phyloP scores from a whole-genome alignment of 495 filamentous ascomycete genomes.

The Neurospora sp. region DNA sequence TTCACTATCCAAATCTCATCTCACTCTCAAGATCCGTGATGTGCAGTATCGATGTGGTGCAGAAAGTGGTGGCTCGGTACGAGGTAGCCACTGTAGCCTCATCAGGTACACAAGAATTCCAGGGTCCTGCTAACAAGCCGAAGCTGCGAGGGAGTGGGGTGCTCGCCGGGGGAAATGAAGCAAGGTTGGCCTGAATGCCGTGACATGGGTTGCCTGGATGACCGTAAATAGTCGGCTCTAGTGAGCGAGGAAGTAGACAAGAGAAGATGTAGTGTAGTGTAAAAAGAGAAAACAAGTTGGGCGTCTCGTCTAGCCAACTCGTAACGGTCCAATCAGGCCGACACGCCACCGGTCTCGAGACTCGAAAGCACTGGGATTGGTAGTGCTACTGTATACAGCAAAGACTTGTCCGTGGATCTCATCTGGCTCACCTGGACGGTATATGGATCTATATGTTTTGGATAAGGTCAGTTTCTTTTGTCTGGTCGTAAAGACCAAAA shows the following conservation, averaged over 20 bases:
- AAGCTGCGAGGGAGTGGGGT: neutral
- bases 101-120: neutral
- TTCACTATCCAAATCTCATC: neutral
- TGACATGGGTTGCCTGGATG: neutral
- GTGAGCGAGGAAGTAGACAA: neutral
- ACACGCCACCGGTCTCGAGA: slow-evolving; percentile 7
- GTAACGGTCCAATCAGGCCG: slow-evolving; percentile 8
- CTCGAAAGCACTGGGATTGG: neutral
- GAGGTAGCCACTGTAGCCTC: neutral
- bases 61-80: neutral
- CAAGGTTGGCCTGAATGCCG: neutral
- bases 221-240: neutral
- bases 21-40: neutral
- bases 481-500: neutral
- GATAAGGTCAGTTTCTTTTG: neutral
- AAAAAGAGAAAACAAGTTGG: neutral
- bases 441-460: neutral
- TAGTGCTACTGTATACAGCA: neutral
- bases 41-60: neutral
- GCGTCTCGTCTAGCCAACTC: neutral
- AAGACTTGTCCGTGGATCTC: neutral
- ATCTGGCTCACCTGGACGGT: neutral
- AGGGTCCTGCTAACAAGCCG: neutral
- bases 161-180: neutral
- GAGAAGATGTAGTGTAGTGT: neutral